Evolutionary conservation across 768 basidiomycete genomes (phyloP), one percentile per base, ranked within the genome.

Genomic region (Boletales sp.): DNA sequence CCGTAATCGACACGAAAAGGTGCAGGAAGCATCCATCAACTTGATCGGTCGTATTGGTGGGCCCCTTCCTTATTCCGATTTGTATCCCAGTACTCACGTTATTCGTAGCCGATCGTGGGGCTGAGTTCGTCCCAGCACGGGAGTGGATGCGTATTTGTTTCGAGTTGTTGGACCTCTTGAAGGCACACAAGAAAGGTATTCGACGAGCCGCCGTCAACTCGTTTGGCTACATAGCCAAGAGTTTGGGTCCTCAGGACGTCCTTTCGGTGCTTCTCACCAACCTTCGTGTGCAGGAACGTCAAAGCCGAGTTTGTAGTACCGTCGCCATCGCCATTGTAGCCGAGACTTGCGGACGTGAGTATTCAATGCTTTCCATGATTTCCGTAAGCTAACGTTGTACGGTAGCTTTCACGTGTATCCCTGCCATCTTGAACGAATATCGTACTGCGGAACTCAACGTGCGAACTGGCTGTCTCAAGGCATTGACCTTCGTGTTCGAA

Each of bases 111-210:
- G 97, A 99, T 83, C 93, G 97, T 70, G 97, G 97, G 48, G 95
- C 97, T 18, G 97, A 98, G 70, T 97, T 92, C 53, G 95, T 99
- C 0, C 94, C 97, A 14, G 95, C 97, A 10, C 84, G 97, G 62
- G 97, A 99, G 71, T 98, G 95, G 97, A 99, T 99, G 97, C 87
- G 97, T 64, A 98, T 99, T 64, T 98, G 97, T 67, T 98, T 99
- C 70, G 97, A 99, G 65, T 73, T 99, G 31, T 81, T 99, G 43
- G 97, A 98, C 64, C 78, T 99, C 21, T 80, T 98, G 61, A 98
- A 98, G 68, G 97, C 97, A 9, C 97, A 99, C 75, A 99, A 99
- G 76, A 97, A 97, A 71, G 95, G 90, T 38, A 99, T 98, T 64
- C 89, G 97, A 47, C 91, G 95, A 64, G 97, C 95, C 1, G 95